These are phyloP conservation scores for Solanum tacnaense DNA, from an alignment of 257 asterid species.

Conservation along the genomic window DNA sequence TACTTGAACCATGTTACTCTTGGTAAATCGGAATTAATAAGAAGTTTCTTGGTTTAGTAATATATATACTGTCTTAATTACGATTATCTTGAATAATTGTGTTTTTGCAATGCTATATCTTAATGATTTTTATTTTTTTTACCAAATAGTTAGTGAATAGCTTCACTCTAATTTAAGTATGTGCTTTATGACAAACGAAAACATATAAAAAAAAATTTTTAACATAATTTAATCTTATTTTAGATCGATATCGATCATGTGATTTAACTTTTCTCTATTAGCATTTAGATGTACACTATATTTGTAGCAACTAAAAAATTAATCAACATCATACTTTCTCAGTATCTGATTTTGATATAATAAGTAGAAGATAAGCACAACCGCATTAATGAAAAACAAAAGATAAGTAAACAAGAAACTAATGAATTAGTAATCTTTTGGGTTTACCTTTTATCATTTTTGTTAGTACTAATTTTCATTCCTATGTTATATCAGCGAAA, in stretches of 20 bases:
- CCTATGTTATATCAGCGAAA: not conserved
- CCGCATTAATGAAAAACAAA: not conserved
- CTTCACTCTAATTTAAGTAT: not conserved
- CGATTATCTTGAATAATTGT: not conserved
- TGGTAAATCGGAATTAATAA: not conserved
- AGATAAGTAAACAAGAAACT: not conserved
- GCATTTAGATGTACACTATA: not conserved
- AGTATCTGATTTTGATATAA: not conserved
- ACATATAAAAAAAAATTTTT: not conserved
- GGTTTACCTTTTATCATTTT: not conserved
- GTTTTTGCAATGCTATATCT: not conserved
- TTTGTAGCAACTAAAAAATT: not conserved
- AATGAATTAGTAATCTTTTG: not conserved
- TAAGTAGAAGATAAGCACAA: not conserved
- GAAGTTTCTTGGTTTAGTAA: not conserved
- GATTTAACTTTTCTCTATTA: not conserved
- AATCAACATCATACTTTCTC: not conserved
- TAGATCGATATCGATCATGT: not conserved
- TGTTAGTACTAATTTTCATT: not conserved
- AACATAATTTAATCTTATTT: not conserved
- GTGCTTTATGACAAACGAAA: not conserved
- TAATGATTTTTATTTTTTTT: not conserved
- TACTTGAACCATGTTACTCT: not conserved
- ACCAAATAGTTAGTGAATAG: not conserved
- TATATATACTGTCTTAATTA: not conserved